Base-by-base conservation (phyloP, 2,329 filamentous ascomycete genomes). In the Cercospora sp. region DNA sequence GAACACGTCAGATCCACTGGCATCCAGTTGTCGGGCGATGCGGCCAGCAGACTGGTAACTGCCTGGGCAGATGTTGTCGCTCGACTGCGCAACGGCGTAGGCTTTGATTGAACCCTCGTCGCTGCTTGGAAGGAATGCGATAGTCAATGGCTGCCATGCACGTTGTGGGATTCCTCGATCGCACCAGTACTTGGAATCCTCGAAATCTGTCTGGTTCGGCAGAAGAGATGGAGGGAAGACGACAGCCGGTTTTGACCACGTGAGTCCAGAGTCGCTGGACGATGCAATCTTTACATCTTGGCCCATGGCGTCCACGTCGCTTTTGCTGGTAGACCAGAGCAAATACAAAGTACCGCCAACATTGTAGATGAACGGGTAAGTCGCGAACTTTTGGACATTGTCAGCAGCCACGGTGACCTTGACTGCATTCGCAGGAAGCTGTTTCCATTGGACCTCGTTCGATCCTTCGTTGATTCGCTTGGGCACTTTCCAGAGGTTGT, bases 1-100 rank as follows among this genome's bases (percentile, higher is more conserved):
- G 57, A 67, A 67, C 31, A 61, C 9, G 5, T 57, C 62, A 10
- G 61, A 61, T 9, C 66, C 66, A 31, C 23, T 16, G 23, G 57
- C 8, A 31, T 67, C 61, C 12, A 64, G 42, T 31, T 64, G 39
- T 23, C 66, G 66, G 28, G 66, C 66, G 33, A 67, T 61, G 10
- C 66, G 61, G 18, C 66, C 66, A 61, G 66, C 66, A 20, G 66
- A 64, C 33, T 67, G 55, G 13, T 26, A 67, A 28, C 20, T 20
- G 18, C 66, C 66, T 4, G 66, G 66, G 61, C 66, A 67, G 42
- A 58, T 58, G 45, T 67, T 67, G 57, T 67, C 66, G 61, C 66
- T 67, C n/a, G 66, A 67, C 28, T 67, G 66, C 42, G 66, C 66
- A 26, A 67, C 66, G 16, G 66, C 66, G 45, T 36, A 67, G 18